Evolutionary conservation across 1,139 yeast species (phyloP), one percentile per base, ranked within the genome.

Genomic region (Debaryomyces nepalensis): DNA sequence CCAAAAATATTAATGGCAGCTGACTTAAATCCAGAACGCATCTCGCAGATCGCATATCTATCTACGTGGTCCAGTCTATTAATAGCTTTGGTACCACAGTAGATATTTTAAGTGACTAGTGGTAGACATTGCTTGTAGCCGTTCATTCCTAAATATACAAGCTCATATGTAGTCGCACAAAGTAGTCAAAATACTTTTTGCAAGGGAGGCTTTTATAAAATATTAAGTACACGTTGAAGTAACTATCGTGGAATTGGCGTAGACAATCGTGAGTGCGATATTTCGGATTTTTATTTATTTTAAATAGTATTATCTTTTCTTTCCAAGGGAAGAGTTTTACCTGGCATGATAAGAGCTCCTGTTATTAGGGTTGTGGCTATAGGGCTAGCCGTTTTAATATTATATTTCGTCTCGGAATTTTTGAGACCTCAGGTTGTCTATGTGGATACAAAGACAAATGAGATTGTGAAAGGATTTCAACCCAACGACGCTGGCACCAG

Each of bases 391-490:
- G 27, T 59, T 10, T 32, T 54, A 21, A 46, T 59, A 34, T 29
- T 62, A 15, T 61, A 53, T 46, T 22, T 52, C 4, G 36, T 63
- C 16, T 44, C 54, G 4, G 30, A 40, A 4, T 39, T 58, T 14
- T 35, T 53, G 4, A 47, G 47, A 35, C 59, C 63, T 4, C 40
- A 39, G 30, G 54, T 61, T 11, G 57, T 64, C 2, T 63, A 63
- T 40, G 57, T 64, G 16, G 68, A 64, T 42, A 31, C 51, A 7
- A 34, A 36, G n/a, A 56, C 65, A 10, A 59, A 60, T 26, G 43
- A 51, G 33, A 46, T 60, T 3, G 33, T 63, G 32, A 43, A 43
- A 6, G 49, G 55, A 39, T 58, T 41, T 33, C 34, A 23, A 10
- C 49, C 48, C 7, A 16, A 20, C 15, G 18, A n/a, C 5, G 35